Base-by-base conservation (phyloP, 1,139 yeast species). In the Yamadazyma friedrichii region DNA sequence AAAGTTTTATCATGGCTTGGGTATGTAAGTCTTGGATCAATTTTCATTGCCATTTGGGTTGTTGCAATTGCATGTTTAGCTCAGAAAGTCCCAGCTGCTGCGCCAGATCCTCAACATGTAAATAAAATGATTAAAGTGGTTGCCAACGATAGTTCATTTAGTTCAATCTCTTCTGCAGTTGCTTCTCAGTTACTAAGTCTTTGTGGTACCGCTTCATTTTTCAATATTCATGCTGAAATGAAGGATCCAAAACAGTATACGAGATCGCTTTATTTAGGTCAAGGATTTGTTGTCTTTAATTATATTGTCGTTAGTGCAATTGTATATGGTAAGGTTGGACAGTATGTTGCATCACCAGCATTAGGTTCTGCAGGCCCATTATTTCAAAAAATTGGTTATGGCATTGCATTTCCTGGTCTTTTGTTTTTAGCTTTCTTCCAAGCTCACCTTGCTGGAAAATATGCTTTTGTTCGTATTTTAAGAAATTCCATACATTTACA, bases 391-490 rank as follows among this genome's bases (percentile, higher is more conserved):
- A 35, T 45, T 27, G 20, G 39, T 12, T 45, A 44, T 29, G 49
- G 49, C 8, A 29, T 45, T 40, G 41, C 46, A 12, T 30, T 45
- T 38, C 49, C 49, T 9, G 49, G 38, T 1, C 46, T 45, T 32
- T 31, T 45, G 31, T 45, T 45, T 29, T 34, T 48, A 3, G 40
- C 48, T 37, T 45, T 46, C 39, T 44, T 46, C 36, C 49, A 45
- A 38, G 48, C 51, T 9, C 51, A 47, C 34, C 37, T 46, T 39
- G 40, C 51, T 33, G 49, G 44, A 2, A 47, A 47, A 36, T 46
- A 44, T 34, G 44, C 49, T 22, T 36, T 47, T 33, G 51, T 47
- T 27, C 43, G 51, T 35, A 44, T 46, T 9, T 42, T 47, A 15
- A 42, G 44, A 37, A 40, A 42, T 20, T 25, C 50, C 8, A 36